Evolutionary conservation across 1,139 yeast species (phyloP).

Genomic region (Kodamaea anthophila): DNA sequence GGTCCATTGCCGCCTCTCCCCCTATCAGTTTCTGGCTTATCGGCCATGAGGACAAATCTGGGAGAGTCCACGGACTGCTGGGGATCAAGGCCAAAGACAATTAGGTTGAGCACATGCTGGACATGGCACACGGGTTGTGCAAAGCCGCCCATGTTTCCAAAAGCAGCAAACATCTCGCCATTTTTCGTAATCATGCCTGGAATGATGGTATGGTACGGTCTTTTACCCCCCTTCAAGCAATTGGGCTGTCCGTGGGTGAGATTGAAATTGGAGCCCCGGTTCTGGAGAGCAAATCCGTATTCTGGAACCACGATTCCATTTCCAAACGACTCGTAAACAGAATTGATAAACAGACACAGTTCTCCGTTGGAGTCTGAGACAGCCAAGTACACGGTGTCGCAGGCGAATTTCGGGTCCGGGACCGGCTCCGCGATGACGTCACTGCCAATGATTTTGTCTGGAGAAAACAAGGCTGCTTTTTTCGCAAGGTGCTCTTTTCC

Average conservation of each 20-base stretch:
- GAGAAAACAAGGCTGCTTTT: conserved; percentile 44
- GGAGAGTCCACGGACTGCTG: conserved; percentile 78
- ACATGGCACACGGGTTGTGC: conserved; percentile 87
- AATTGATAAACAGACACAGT: conserved; percentile 77
- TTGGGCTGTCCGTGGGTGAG: conserved; percentile 53
- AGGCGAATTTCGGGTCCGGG: conserved; percentile 57
- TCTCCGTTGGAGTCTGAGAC: conserved; percentile 69
- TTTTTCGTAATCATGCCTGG: conserved; percentile 66
- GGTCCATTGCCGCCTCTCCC: conserved; percentile 70
- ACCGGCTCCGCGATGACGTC: conserved; percentile 45
- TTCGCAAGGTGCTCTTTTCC: conserved; percentile 39
- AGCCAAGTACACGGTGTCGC: conserved; percentile 75
- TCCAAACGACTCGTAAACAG: conserved; percentile 69
- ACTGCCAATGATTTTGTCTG: conserved; percentile 35
- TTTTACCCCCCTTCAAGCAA: conserved; percentile 59
- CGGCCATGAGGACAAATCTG: conserved; percentile 56
- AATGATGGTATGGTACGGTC: conserved; percentile 81
- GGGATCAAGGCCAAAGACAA: conserved; percentile 59
- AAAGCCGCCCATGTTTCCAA: conserved; percentile 86
- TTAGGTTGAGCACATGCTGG: conserved; percentile 65
- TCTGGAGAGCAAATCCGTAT: conserved; percentile 67
- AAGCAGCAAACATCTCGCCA: conserved; percentile 54
- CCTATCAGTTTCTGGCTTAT: conserved; percentile 39
- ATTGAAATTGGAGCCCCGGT: conserved; percentile 73
- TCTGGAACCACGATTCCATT: conserved; percentile 64